Percentiles rank a stretch among this genome's conserved stretches.
These are phyloP conservation scores for Fragaria vesca DNA, from an alignment of 306 rosid genomes.

Conservation along the genomic window DNA sequence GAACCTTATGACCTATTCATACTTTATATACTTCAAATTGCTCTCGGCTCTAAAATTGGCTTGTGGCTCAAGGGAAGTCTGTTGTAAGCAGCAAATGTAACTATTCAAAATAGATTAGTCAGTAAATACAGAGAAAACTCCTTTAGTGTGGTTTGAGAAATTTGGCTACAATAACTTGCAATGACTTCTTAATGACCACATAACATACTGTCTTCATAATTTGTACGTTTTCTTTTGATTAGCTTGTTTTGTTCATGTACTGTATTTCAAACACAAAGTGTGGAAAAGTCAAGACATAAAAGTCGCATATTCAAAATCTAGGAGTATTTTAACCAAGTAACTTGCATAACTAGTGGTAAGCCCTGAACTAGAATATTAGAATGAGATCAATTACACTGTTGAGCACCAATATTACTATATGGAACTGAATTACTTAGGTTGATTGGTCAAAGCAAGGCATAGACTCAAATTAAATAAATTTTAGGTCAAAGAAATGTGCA, in stretches of 20 bases:
- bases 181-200: not conserved
- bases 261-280: not conserved
- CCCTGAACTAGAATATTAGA: not conserved
- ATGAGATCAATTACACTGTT: constrained; percentile 1
- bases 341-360: not conserved
- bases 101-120: not conserved
- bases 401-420: not conserved
- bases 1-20: not conserved
- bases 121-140: not conserved
- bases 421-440: not conserved
- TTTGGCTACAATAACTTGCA: not conserved
- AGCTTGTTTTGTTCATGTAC: not conserved
- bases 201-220: not conserved
- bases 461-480: not conserved
- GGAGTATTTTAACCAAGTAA: not conserved
- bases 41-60: not conserved
- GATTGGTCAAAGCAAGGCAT: not conserved
- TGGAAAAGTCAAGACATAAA: not conserved
- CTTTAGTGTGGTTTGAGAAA: not conserved
- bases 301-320: not conserved
- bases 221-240: not conserved
- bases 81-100: not conserved
- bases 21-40: not conserved
- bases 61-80: not conserved
- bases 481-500: constrained; percentile 8